These are phyloP conservation scores for Metarhizium guizhouense DNA, from an alignment of 2,329 filamentous ascomycete genomes.

Conservation along the genomic window DNA sequence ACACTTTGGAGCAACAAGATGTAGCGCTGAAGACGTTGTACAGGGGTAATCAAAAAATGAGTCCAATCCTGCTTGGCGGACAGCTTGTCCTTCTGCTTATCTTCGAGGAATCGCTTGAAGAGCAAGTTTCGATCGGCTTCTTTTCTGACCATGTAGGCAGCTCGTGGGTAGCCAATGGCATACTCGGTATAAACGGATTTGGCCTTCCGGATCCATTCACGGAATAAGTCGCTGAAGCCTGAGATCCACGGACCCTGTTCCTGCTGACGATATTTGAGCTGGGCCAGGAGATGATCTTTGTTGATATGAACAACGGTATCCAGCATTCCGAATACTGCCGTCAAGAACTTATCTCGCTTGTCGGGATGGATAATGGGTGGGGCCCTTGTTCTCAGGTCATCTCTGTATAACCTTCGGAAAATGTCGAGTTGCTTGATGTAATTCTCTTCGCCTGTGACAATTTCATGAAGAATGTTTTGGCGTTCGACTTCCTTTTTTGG, in stretches of 20 bases:
- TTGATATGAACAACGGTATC: slow-evolving; percentile 86
- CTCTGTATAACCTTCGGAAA: slow-evolving; percentile 74
- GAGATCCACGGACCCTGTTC: slow-evolving; percentile 93
- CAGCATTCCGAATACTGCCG: slow-evolving; percentile 81
- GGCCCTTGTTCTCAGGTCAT: slow-evolving; percentile 62
- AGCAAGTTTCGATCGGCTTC: slow-evolving; percentile 78
- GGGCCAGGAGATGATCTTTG: slow-evolving; percentile 82
- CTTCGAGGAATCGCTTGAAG: slow-evolving; percentile 79
- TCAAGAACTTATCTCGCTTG: slow-evolving; percentile 69
- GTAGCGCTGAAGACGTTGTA: slow-evolving; percentile 87
- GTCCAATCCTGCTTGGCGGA: slow-evolving; percentile 86
- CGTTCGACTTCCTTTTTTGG: slow-evolving; percentile 83
- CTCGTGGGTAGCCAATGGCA: slow-evolving; percentile 76
- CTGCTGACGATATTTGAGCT: slow-evolving; percentile 92
- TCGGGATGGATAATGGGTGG: slow-evolving; percentile 75
- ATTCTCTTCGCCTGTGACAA: slow-evolving; percentile 84
- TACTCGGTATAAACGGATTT: slow-evolving; percentile 86
- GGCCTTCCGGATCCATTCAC: slow-evolving; percentile 96
- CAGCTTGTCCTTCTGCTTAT: slow-evolving; percentile 66
- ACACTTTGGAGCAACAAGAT: slow-evolving; percentile 75
- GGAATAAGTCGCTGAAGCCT: slow-evolving; percentile 93
- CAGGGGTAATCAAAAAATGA: slow-evolving; percentile 86
- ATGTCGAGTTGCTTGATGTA: slow-evolving; percentile 89
- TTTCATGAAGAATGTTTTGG: slow-evolving; percentile 91
- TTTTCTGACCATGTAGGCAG: slow-evolving; percentile 72